Conservation (phyloP, 2,329 filamentous ascomycete genomes). For the Beauveria bassiana region DNA sequence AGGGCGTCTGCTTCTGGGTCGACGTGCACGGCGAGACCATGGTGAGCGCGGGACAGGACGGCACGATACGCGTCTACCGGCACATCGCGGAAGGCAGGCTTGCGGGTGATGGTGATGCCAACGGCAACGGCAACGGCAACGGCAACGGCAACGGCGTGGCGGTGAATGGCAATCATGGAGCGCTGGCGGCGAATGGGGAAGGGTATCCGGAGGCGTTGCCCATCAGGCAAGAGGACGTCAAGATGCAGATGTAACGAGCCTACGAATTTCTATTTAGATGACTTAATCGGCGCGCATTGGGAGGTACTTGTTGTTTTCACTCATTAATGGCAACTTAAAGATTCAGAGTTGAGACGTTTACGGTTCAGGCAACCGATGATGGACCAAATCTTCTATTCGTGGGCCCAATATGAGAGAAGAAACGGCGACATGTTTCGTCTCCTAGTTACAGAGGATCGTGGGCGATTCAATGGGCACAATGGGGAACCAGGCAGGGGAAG, state of each 20-base stretch:
- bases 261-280: not conserved
- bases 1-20: constrained; percentile 58
- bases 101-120: constrained; percentile 17
- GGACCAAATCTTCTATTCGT: too few species aligned
- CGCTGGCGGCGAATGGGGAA: constrained; percentile 37
- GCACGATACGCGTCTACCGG: constrained; percentile 42
- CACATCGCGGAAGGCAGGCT: constrained; percentile 18
- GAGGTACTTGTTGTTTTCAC: not conserved
- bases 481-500: too few species aligned
- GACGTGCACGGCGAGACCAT: constrained; percentile 50
- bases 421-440: too few species aligned
- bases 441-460: too few species aligned
- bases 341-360: too few species aligned
- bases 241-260: constrained; percentile 24
- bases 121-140: not conserved
- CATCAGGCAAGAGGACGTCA: constrained; percentile 31
- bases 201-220: constrained; percentile 48
- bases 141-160: constrained; percentile 22
- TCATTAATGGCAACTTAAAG: not conserved
- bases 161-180: constrained; percentile 21
- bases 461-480: too few species aligned
- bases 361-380: too few species aligned
- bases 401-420: too few species aligned
- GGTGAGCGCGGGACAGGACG: constrained; percentile 50
- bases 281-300: not conserved